Conservation (phyloP, 768 basidiomycete genomes). For the Pisolithus albus region DNA sequence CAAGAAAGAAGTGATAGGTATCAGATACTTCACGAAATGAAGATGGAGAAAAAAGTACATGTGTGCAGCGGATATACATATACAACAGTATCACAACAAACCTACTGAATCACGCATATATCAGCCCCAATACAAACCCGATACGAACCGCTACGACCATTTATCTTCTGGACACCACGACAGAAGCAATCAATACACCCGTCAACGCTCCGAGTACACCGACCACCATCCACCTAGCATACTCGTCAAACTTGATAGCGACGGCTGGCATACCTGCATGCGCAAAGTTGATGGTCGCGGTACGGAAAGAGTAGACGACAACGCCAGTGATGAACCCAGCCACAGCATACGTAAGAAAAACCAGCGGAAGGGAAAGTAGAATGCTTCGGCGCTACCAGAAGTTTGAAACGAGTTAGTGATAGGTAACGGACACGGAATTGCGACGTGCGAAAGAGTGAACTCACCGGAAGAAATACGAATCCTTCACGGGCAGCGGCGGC, state of each 20-base stretch:
- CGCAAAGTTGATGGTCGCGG: conserved; percentile 35
- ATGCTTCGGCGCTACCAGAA: conserved; percentile 41
- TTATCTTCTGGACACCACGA: conserved; percentile 25
- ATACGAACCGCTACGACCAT: too few species aligned
- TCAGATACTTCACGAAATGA: too few species aligned
- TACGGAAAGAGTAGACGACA: conserved; percentile 59
- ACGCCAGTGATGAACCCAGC: conserved; percentile 61
- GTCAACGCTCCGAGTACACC: conserved; percentile 58
- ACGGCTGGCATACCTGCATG: conserved; percentile 21
- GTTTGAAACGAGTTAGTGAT: conserved; percentile 4
- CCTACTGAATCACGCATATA: too few species aligned
- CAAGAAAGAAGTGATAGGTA: too few species aligned
- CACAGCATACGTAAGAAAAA: conserved; percentile 67
- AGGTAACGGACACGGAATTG: not conserved
- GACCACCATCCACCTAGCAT: conserved; percentile 56
- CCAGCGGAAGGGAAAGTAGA: conserved; percentile 64
- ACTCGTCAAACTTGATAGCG: conserved; percentile 46
- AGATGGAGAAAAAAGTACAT: too few species aligned
- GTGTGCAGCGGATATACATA: too few species aligned
- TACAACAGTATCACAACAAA: too few species aligned
- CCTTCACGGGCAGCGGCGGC: conserved; percentile 44
- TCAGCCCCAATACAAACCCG: too few species aligned
- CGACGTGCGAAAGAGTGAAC: conserved; percentile 5
- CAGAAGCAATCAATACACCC: conserved; percentile 52
- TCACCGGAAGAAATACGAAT: conserved; percentile 48